Conservation (phyloP, 2,329 filamentous ascomycete genomes). For the Calcarisporium arbuscula region DNA sequence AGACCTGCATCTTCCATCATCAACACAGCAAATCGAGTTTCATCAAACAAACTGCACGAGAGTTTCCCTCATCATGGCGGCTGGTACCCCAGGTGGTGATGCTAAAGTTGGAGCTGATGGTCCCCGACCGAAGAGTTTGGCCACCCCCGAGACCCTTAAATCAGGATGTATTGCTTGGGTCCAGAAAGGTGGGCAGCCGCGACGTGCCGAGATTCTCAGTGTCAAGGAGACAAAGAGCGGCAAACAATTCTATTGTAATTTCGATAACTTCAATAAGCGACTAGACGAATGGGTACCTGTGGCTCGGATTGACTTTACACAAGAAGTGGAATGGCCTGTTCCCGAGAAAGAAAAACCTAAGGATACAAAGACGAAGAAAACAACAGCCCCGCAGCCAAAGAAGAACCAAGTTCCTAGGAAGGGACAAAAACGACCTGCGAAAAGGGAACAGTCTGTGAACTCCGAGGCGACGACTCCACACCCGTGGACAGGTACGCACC, state of each 20-base stretch:
- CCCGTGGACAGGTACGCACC: conserved; percentile 37
- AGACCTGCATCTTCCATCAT: conserved; percentile 9
- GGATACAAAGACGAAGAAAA: conserved; percentile 67
- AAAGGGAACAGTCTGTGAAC: conserved; percentile 48
- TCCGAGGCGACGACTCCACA: conserved; percentile 50
- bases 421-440: conserved; percentile 46
- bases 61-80: conserved; percentile 44
- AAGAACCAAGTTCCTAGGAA: conserved; percentile 53
- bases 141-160: conserved; percentile 73
- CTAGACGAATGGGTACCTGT: conserved; percentile 81
- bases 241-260: conserved; percentile 91
- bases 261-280: conserved; percentile 94
- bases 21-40: conserved; percentile 9
- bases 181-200: conserved; percentile 68
- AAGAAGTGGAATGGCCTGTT: conserved; percentile 94
- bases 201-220: conserved; percentile 93
- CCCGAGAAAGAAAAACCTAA: conserved; percentile 81
- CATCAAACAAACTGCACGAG: conserved; percentile 16
- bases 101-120: conserved; percentile 50
- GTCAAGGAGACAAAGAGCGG: conserved; percentile 86
- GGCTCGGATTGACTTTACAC: conserved; percentile 73
- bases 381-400: conserved; percentile 47
- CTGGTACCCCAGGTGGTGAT: conserved; percentile 42
- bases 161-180: conserved; percentile 57
- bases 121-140: conserved; percentile 66